A percentile compares a stretch with the other conserved stretches of the same genome.
Evolutionary conservation across 2,329 filamentous ascomycete species (phyloP).

Genomic region (Fragosphaeria purpurea): DNA sequence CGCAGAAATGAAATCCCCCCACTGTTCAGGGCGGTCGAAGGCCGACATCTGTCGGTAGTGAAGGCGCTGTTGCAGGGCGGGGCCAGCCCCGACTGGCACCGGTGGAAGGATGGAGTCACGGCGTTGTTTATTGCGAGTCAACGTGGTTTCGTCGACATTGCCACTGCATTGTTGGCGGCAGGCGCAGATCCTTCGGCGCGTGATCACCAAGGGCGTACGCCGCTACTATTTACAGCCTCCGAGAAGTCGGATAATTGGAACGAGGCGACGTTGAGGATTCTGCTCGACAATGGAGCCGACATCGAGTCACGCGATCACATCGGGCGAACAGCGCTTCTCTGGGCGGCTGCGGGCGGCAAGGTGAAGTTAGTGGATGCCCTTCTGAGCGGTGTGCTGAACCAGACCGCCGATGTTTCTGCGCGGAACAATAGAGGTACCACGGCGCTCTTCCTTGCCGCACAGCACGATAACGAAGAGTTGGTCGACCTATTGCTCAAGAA

Average conservation of each 20-base stretch:
- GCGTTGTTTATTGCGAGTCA: constrained; percentile 26
- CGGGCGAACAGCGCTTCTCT: constrained; percentile 44
- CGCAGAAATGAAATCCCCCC: constrained; percentile 25
- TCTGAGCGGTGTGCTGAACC: constrained; percentile 21
- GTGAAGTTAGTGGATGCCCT: constrained; percentile 37
- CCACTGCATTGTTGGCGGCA: constrained; percentile 20
- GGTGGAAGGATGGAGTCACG: constrained; percentile 19
- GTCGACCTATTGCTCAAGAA: constrained; percentile 25
- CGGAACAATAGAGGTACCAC: constrained; percentile 35
- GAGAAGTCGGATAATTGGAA: constrained; percentile 22
- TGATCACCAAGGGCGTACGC: constrained; percentile 26
- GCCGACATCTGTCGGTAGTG: constrained; percentile 23
- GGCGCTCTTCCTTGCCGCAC: constrained; percentile 38
- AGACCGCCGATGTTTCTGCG: constrained; percentile 28
- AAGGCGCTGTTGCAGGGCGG: constrained; percentile 22
- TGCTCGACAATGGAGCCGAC: constrained; percentile 15
- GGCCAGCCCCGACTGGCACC: constrained; percentile 24
- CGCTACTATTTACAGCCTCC: constrained; percentile 26
- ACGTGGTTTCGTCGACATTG: constrained; percentile 24
- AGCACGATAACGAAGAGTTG: constrained; percentile 29
- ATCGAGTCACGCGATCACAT: constrained; percentile 33
- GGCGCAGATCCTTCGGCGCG: constrained; percentile 25
- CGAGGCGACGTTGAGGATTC: constrained; percentile 31
- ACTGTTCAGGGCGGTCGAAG: constrained; percentile 29
- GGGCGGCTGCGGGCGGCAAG: constrained; percentile 49